Percentiles rank a stretch among this genome's conserved stretches.
Evolutionary conservation across 306 rosid genomes (phyloP).

Genomic region (Dalbergia cultrata): DNA sequence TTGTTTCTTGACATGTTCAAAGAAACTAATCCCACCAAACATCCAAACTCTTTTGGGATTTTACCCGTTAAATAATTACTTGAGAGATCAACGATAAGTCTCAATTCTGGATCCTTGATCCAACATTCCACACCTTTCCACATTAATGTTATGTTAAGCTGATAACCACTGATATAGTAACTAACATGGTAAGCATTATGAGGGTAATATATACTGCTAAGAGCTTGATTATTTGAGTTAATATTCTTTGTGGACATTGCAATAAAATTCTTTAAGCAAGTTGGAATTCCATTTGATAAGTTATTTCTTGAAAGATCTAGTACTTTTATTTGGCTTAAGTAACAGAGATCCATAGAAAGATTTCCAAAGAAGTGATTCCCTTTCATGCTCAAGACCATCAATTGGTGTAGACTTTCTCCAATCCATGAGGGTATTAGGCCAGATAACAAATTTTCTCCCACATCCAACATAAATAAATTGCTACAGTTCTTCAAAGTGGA

Average conservation of each 20-base stretch:
- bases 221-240: neutral
- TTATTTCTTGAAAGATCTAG: slow-evolving; percentile 20
- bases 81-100: neutral
- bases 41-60: slow-evolving; percentile 6
- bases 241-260: neutral
- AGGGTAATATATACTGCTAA: neutral
- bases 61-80: neutral
- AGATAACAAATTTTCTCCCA: neutral
- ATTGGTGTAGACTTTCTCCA: slow-evolving; percentile 4
- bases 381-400: slow-evolving; percentile 18
- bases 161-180: neutral
- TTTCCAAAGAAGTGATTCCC: neutral
- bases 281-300: neutral
- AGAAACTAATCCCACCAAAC: neutral
- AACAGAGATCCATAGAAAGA: neutral
- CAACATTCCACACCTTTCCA: slow-evolving; percentile 31
- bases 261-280: slow-evolving; percentile 25
- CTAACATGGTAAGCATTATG: neutral
- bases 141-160: neutral
- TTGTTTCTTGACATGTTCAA: slow-evolving; percentile 29
- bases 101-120: slow-evolving; percentile 46
- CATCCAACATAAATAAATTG: slow-evolving; percentile 2
- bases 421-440: slow-evolving; percentile 39
- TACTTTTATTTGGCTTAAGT: neutral
- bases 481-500: slow-evolving; percentile 15